Percentiles rank a stretch among this genome's conserved stretches.
Evolutionary conservation across 495 filamentous ascomycete genomes (phyloP).

Genomic region (Penicillium canescens): DNA sequence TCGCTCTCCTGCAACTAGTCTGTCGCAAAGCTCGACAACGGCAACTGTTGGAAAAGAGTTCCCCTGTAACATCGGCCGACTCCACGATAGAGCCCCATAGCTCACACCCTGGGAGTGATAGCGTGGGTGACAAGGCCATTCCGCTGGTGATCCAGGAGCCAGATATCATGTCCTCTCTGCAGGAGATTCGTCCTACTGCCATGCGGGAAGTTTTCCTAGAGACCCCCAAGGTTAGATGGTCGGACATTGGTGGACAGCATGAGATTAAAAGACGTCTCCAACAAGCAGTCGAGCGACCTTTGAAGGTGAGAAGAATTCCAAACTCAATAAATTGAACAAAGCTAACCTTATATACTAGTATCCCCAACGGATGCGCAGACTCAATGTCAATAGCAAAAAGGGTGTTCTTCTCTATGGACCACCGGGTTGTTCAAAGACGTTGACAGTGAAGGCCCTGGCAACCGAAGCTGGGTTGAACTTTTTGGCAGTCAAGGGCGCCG

Average conservation of each 20-base stretch:
- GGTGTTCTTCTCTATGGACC: slow-evolving; percentile 92
- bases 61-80: not conserved
- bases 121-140: slow-evolving; percentile 10
- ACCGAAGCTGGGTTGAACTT: slow-evolving; percentile 93
- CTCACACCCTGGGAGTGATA: not conserved
- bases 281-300: slow-evolving; percentile 63
- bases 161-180: slow-evolving; percentile 58
- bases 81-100: not conserved
- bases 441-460: slow-evolving; percentile 89
- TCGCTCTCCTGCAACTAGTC: slow-evolving; percentile 47
- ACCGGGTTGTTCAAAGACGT: slow-evolving; percentile 93
- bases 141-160: slow-evolving; percentile 36
- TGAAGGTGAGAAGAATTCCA: slow-evolving; percentile 50
- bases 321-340: not conserved
- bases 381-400: slow-evolving; percentile 68
- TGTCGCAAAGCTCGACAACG: slow-evolving; percentile 44
- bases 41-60: slow-evolving; percentile 18
- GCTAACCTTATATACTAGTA: slow-evolving; percentile 40
- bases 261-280: slow-evolving; percentile 72
- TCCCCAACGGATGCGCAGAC: slow-evolving; percentile 57
- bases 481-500: slow-evolving; percentile 93
- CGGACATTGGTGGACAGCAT: slow-evolving; percentile 87
- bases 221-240: slow-evolving; percentile 82
- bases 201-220: slow-evolving; percentile 91
- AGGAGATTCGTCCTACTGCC: slow-evolving; percentile 69